Evolutionary conservation across 2,329 filamentous ascomycete species (phyloP).

Genomic region (Rhinocladiella mackenziei): DNA sequence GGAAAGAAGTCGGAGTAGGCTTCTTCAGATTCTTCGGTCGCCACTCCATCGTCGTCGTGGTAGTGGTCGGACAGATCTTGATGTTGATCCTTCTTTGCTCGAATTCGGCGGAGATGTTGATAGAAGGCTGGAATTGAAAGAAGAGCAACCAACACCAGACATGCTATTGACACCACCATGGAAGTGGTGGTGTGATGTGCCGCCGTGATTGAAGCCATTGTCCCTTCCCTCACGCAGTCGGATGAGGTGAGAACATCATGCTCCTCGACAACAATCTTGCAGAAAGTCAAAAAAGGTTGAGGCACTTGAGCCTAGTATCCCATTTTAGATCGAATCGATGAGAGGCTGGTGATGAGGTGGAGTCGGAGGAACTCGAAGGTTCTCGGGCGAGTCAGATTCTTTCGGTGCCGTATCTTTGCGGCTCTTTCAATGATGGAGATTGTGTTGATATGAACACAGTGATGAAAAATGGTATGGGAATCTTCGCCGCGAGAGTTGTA

Average conservation of each 20-base stretch:
- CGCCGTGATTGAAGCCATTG: constrained; percentile 3
- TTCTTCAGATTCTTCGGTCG: constrained; percentile 59
- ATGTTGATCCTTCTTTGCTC: constrained; percentile 17
- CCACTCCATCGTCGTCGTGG: constrained; percentile 65
- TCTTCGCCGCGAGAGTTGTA: too few species aligned
- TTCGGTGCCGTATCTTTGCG: too few species aligned
- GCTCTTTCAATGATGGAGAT: too few species aligned
- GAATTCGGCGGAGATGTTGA: constrained; percentile 12
- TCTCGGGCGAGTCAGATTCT: too few species aligned
- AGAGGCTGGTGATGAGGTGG: too few species aligned
- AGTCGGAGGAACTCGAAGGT: too few species aligned
- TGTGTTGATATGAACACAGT: too few species aligned
- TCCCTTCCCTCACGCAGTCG: background rate
- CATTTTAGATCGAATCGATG: too few species aligned
- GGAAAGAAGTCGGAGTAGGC: constrained; percentile 60
- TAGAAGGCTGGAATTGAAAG: constrained; percentile 18
- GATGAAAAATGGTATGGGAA: too few species aligned
- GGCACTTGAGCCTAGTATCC: too few species aligned
- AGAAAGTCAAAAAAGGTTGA: too few species aligned
- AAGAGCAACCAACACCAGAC: constrained; percentile 16
- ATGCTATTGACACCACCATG: constrained; percentile 21
- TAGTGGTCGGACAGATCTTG: constrained; percentile 47
- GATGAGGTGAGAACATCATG: background rate
- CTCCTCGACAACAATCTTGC: background rate
- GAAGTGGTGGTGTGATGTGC: constrained; percentile 15